Evolutionary conservation across 352 stramenopile species (phyloP).

Genomic region (Pythium aquatile): DNA sequence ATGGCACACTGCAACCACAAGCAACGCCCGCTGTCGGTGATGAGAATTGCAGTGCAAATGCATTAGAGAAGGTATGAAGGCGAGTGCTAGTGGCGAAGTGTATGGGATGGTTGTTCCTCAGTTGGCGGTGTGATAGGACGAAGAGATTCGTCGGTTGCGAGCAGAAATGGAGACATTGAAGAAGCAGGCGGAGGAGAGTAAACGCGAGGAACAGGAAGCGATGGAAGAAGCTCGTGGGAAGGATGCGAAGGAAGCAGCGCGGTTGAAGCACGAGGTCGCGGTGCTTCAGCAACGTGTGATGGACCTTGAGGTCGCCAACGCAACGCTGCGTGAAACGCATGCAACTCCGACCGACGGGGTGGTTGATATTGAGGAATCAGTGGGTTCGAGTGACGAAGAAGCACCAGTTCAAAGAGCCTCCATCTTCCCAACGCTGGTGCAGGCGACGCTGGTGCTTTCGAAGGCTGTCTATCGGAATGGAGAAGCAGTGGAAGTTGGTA

Average conservation of each 20-base stretch:
- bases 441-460: slow-evolving; percentile 22
- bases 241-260: not conserved
- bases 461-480: not conserved
- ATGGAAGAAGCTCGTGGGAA: not conserved
- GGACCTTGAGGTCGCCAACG: slow-evolving; percentile 18
- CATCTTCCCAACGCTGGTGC: slow-evolving; percentile 26
- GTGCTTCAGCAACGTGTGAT: slow-evolving; percentile 16
- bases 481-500: slow-evolving; percentile 9
- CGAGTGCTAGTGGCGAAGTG: no score
- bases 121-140: not conserved
- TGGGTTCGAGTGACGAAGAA: not conserved
- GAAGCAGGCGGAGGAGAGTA: not conserved
- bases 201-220: not conserved
- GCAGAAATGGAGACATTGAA: slow-evolving; percentile 3
- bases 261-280: not conserved
- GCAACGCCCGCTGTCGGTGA: not conserved
- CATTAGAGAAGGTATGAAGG: slow-evolving; percentile 13
- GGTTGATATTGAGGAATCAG: not conserved
- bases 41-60: not conserved
- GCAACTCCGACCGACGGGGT: not conserved
- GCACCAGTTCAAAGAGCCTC: not conserved
- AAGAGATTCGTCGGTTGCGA: slow-evolving; percentile 7
- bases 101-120: not conserved
- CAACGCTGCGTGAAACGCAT: slow-evolving; percentile 16
- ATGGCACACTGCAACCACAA: not conserved